Evolutionary conservation across 2,329 filamentous ascomycete genomes (phyloP).

Genomic region (Nemania diffusa): DNA sequence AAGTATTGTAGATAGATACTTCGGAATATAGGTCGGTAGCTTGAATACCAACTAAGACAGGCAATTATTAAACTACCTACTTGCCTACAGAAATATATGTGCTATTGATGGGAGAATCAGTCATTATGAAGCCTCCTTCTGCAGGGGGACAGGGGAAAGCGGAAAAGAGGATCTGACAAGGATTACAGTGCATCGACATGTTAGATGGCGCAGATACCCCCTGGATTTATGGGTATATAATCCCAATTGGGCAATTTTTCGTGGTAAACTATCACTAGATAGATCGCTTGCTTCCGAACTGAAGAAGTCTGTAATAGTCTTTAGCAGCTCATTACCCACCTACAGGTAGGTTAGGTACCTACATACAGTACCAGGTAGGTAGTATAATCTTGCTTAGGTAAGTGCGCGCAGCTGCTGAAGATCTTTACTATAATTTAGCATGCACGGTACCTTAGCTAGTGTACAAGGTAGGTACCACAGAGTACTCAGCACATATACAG

Average conservation of each 20-base stretch:
- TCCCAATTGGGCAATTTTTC: slow-evolving; percentile 20
- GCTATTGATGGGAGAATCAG: slow-evolving; percentile 7
- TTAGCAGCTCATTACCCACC: neutral
- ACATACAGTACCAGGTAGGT: too few species aligned
- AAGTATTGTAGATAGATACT: neutral
- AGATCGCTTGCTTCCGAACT: neutral
- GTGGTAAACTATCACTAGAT: neutral
- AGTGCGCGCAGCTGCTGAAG: neutral
- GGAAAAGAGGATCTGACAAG: slow-evolving; percentile 13
- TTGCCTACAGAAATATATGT: slow-evolving; percentile 12
- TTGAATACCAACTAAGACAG: neutral
- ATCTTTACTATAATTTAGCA: neutral
- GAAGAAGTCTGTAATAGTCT: neutral
- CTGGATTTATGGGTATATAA: slow-evolving; percentile 23
- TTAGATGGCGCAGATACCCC: slow-evolving; percentile 19
- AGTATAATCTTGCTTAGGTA: too few species aligned
- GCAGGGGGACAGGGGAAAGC: slow-evolving; percentile 5
- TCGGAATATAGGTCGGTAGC: neutral
- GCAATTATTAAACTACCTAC: slow-evolving; percentile 1
- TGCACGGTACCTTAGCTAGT: neutral
- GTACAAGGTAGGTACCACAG: neutral
- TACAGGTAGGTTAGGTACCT: too few species aligned
- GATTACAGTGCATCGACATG: neutral
- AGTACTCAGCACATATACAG: too few species aligned
- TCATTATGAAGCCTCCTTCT: slow-evolving; percentile 15